Evolutionary conservation across 2,329 filamentous ascomycete species (phyloP), one percentile per base, ranked within the genome.

Genomic region (Fonsecaea pedrosoi): DNA sequence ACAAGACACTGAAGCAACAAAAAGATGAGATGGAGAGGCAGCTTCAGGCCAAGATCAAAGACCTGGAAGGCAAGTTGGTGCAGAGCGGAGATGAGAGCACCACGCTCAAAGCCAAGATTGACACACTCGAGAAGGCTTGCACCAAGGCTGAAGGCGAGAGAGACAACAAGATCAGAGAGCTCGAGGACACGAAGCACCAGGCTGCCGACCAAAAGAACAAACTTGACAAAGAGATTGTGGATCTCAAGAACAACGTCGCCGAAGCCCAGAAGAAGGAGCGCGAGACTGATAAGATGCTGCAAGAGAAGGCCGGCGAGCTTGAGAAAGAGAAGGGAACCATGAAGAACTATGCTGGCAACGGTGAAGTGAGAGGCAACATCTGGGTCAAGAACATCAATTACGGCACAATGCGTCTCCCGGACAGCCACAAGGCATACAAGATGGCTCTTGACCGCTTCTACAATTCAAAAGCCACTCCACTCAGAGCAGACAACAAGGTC

Each of bases 301-400:
- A 50, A 25, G 45, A 50, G 45, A 50, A 50, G 45, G 21, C 45
- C 8, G 45, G 18, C 10, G 45, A 50, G 45, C 45, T 50, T 50
- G 45, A 50, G 45, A 50, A 25, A 10, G 45, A 50, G 18, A 50
- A 50, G 18, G 45, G 45, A 5, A 3, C 8, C 5, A 21, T 50
- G 45, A 50, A 50, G 18, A 25, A 10, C 4, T 25, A 25, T 25
- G 18, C 18, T 25, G 45, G 45, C 45, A 50, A 50, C 2, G 45
- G 45, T n/a, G 45, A 50, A 50, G 45, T 50, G 45, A 18, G 45
- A 25, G 45, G 45, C 6, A 50, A 50, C 45, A 50, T 50, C 45
- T 50, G 45, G 45, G 45, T 50, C 0, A 50, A 25, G 45, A 21
- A 50, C 45, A 50, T 50, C 45, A 50, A 50, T 12, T 50, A 50